Evolutionary conservation across 73 alveolate species (phyloP).

Genomic region (Tetrahymena thermophila): DNA sequence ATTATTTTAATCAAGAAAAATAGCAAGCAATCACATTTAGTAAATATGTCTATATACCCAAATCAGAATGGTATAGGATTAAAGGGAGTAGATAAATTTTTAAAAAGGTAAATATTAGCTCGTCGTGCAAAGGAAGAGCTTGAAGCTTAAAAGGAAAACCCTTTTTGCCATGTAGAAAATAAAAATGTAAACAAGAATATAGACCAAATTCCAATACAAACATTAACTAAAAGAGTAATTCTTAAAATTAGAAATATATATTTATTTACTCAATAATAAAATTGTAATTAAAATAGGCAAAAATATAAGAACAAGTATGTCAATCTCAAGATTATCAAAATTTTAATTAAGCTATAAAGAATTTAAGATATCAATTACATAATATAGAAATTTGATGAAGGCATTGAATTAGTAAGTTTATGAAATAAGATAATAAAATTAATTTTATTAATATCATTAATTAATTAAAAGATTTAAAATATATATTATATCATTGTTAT

Average conservation of each 20-base stretch:
- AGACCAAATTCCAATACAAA: not conserved
- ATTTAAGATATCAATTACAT: not conserved
- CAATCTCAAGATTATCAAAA: not conserved
- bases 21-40: not conserved
- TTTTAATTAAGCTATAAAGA: not conserved
- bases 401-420: not conserved
- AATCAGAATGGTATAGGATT: not conserved
- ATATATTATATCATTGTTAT: no score
- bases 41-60: not conserved
- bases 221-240: not conserved
- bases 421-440: not conserved
- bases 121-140: not conserved
- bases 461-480: not conserved
- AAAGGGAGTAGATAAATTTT: not conserved
- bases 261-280: not conserved
- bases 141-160: not conserved
- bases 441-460: not conserved
- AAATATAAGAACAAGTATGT: not conserved
- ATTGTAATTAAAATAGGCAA: not conserved
- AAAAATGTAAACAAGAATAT: not conserved
- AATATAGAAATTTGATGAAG: not conserved
- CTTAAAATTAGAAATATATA: not conserved
- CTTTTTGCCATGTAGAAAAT: not conserved
- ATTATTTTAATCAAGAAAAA: not conserved
- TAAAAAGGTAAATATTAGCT: not conserved